Base-by-base conservation (phyloP, 495 filamentous ascomycete species). In the Xylaria intraflava region DNA sequence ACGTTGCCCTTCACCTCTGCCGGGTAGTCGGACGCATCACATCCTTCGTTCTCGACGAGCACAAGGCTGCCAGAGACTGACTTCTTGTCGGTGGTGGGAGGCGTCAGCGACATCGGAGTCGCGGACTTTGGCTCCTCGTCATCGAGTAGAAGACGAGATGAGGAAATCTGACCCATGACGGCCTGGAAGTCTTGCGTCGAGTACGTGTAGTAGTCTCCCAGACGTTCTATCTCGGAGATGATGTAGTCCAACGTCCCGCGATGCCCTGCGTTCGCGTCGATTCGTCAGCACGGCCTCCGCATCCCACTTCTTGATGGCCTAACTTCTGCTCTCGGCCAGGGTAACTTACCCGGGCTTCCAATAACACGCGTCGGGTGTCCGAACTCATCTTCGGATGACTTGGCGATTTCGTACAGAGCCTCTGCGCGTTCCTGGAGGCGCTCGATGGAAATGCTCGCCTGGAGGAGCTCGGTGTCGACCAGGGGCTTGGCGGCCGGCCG, bases 341-440 rank as follows among this genome's bases (percentile, higher is more conserved):
- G 6, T 9, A 27, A 60, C 68, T 46, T 72, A 80, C 82, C 82
- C 54, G 72, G 57, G 51, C 79, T 82, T 20, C 82, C 82, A 55
- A 85, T 84, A 16, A 85, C 82, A 48, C 82, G 72, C 3, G 82
- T 85, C 2, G 81, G 82, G 51, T 82, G 82, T 52, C 73, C 72
- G 64, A 78, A 84, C 46, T 83, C 78, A 11, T 75, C 66, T 40
- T 75, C 63, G 11, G 74, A 72, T 20, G 72, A 62, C 58, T 81
- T 68, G 9, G 82, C 81, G 53, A 84, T 72, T 39, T 73, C 60
- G 62, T 74, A 85, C 14, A 85, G 72, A 11, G 75, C 60, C 54
- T 82, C 71, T 36, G 82, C 81, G 41, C 78, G 72, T 10, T 64
- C 62, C 6, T 81, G 56, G 19, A 85, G 79, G 26, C 69, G 75